Conservation (phyloP, 306 rosid genomes). For the Cucurbita maxima region DNA sequence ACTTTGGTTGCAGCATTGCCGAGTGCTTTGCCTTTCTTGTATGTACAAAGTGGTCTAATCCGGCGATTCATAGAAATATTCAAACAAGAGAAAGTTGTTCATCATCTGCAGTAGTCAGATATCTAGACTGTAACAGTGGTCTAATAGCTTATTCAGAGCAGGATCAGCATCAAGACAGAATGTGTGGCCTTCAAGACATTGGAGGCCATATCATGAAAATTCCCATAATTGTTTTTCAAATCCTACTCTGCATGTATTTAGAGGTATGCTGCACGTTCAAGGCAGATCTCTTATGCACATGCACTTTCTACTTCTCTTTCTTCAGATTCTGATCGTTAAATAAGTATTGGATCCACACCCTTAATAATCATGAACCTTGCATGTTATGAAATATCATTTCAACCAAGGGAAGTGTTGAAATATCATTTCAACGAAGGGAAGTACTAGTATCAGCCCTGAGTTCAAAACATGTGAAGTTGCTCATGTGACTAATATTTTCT, state of each 20-base stretch:
- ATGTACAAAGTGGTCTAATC: constrained; percentile 99
- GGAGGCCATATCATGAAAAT: constrained; percentile 96
- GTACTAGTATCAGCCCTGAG: no score
- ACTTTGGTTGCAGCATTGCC: constrained; percentile 51
- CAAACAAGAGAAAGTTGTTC: constrained; percentile 57
- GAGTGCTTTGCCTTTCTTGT: constrained; percentile 95
- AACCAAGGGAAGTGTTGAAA: neutral
- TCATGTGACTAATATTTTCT: no score
- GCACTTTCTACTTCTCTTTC: neutral
- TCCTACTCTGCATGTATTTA: constrained; percentile 88
- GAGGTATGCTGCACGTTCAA: constrained; percentile 36
- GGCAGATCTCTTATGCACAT: neutral
- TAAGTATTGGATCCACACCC: neutral
- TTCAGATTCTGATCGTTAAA: neutral
- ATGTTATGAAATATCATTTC: neutral
- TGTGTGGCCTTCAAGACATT: constrained; percentile 84
- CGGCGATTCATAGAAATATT: constrained; percentile 68
- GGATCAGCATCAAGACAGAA: constrained; percentile 40
- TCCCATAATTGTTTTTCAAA: constrained; percentile 68
- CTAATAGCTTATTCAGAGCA: constrained; percentile 65
- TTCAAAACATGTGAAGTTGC: no score
- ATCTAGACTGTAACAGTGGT: constrained; percentile 81
- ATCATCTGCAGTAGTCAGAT: constrained; percentile 60
- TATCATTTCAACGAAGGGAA: neutral
- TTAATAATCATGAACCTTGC: neutral